These are phyloP conservation scores for Blastomyces gilchristii DNA, from an alignment of 2,329 filamentous ascomycete genomes.

Conservation along the genomic window DNA sequence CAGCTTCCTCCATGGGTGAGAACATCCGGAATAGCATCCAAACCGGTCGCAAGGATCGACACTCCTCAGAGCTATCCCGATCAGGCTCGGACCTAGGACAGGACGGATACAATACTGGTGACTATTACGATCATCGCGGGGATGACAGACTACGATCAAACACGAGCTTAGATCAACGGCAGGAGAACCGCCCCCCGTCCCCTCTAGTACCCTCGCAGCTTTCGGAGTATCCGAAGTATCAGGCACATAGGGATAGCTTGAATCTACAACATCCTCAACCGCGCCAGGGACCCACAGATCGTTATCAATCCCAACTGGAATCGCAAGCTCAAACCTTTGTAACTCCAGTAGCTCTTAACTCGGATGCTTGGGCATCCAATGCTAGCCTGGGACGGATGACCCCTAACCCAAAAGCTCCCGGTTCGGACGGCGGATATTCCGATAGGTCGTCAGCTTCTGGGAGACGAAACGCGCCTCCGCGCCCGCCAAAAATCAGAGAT, in stretches of 20 bases:
- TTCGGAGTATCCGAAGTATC: slow-evolving; percentile 52
- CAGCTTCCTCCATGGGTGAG: slow-evolving; percentile 73
- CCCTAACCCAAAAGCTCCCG: slow-evolving; percentile 21
- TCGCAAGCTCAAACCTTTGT: slow-evolving; percentile 48
- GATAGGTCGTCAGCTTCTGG: slow-evolving; percentile 28
- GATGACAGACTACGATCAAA: slow-evolving; percentile 38
- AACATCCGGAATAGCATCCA: slow-evolving; percentile 58
- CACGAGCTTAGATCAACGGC: slow-evolving; percentile 31
- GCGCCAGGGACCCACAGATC: slow-evolving; percentile 50
- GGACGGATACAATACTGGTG: slow-evolving; percentile 45
- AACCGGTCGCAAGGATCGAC: slow-evolving; percentile 47
- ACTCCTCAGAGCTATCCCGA: slow-evolving; percentile 56
- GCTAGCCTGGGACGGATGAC: slow-evolving; percentile 24
- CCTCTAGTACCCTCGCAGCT: slow-evolving; percentile 52
- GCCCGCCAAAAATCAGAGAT: slow-evolving; percentile 46
- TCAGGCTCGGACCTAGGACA: slow-evolving; percentile 65
- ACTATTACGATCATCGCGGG: slow-evolving; percentile 37
- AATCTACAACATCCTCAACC: slow-evolving; percentile 57
- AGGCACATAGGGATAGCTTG: slow-evolving; percentile 53
- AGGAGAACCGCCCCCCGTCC: slow-evolving; percentile 45
- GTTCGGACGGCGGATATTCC: slow-evolving; percentile 40
- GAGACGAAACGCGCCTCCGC: slow-evolving; percentile 34
- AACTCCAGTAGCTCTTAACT: slow-evolving; percentile 32
- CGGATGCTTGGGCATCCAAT: slow-evolving; percentile 39
- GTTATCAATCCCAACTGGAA: slow-evolving; percentile 53